A percentile compares a stretch with the other conserved stretches of the same genome.
These are phyloP conservation scores for Verticillium nonalfalfae DNA, from an alignment of 2,329 filamentous ascomycete genomes.

Conservation along the genomic window DNA sequence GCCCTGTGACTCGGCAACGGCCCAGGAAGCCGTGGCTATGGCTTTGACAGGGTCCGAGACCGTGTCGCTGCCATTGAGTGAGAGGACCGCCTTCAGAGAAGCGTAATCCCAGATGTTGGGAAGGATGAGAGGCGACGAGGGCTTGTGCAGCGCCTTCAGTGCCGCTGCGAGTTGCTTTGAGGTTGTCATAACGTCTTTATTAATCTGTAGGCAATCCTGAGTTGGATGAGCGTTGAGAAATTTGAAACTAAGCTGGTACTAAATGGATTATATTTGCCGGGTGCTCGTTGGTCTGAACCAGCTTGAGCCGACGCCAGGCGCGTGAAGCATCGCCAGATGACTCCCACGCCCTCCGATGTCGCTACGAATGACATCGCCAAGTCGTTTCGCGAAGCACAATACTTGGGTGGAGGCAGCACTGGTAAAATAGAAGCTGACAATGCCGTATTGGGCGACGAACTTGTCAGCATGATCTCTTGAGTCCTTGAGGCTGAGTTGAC, in stretches of 20 bases:
- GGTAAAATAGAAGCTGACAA: no score
- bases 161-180: constrained; percentile 24
- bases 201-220: background rate
- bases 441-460: no score
- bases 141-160: constrained; percentile 39
- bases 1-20: constrained; percentile 38
- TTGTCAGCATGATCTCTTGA: no score
- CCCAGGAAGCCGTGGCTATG: constrained; percentile 44
- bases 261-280: background rate
- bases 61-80: constrained; percentile 25
- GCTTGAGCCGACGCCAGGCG: background rate
- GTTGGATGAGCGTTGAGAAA: background rate
- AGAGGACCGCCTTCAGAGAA: constrained; percentile 37
- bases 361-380: background rate
- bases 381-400: background rate
- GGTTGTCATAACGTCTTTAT: constrained; percentile 8
- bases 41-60: constrained; percentile 28
- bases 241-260: background rate
- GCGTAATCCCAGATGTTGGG: constrained; percentile 50
- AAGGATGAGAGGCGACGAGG: constrained; percentile 44
- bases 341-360: background rate
- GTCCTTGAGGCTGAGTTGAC: no score
- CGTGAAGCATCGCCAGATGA: background rate
- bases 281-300: background rate
- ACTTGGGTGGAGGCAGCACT: background rate